Evolutionary conservation across 1,284 basidiomycete genomes (phyloP).

Genomic region (Mrakiaceae sp.): DNA sequence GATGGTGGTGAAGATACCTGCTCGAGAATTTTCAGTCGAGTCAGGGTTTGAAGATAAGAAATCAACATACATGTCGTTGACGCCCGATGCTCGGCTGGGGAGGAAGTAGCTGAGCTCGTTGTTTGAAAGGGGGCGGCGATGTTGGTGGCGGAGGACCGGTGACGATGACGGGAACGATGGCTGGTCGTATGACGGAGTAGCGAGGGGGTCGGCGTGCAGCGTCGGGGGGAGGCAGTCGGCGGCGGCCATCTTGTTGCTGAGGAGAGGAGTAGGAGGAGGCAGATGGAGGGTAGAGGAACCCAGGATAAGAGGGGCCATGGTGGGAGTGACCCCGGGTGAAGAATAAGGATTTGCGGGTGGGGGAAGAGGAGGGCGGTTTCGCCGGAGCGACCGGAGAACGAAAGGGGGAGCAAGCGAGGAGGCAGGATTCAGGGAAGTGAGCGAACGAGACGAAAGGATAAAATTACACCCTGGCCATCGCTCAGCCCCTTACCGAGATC

Average conservation of each 20-base stretch:
- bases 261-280: background rate
- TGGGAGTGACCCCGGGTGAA: background rate
- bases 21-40: background rate
- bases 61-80: slow-evolving; percentile 61
- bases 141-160: background rate
- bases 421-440: background rate
- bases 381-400: background rate
- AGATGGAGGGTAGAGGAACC: background rate
- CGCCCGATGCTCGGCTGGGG: slow-evolving; percentile 56
- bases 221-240: background rate
- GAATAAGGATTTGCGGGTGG: background rate
- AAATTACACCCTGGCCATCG: no score
- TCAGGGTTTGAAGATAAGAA: background rate
- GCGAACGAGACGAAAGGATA: no score
- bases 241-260: background rate
- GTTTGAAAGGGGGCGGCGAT: slow-evolving; percentile 17
- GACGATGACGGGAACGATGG: background rate
- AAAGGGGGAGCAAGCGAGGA: background rate
- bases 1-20: slow-evolving; percentile 48
- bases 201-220: background rate
- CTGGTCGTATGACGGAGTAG: background rate
- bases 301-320: background rate
- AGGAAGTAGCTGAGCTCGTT: slow-evolving; percentile 47
- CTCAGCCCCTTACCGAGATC: no score
- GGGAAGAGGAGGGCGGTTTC: background rate